phyloP scores from a whole-genome alignment of 768 basidiomycete species.

The Trametes villosa region DNA sequence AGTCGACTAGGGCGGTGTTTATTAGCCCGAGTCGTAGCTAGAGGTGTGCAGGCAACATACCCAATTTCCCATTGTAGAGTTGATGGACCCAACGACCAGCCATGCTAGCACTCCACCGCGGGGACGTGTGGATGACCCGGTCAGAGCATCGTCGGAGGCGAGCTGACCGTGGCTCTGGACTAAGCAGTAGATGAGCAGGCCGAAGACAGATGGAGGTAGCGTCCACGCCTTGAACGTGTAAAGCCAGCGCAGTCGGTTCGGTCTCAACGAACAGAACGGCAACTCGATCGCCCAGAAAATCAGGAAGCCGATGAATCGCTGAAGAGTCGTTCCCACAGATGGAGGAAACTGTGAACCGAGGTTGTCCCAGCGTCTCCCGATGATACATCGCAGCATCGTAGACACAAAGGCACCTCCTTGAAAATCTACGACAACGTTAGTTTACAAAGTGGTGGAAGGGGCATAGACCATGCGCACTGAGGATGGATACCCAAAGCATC shows the following conservation, averaged over 20 bases:
- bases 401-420: constrained; percentile 23
- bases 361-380: constrained; percentile 22
- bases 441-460: not conserved
- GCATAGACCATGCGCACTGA: constrained; percentile 7
- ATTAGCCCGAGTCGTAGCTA: not conserved
- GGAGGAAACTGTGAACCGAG: constrained; percentile 18
- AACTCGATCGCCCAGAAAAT: constrained; percentile 25
- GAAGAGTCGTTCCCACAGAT: constrained; percentile 23
- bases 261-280: constrained; percentile 25
- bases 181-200: constrained; percentile 25
- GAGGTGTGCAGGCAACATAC: not conserved
- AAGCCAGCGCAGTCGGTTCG: constrained; percentile 20
- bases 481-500: constrained; percentile 25
- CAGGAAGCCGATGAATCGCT: constrained; percentile 25
- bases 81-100: constrained; percentile 26
- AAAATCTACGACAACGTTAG: constrained; percentile 10
- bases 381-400: constrained; percentile 25
- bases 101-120: constrained; percentile 18
- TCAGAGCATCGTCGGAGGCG: constrained; percentile 10
- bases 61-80: constrained; percentile 27
- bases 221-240: constrained; percentile 27
- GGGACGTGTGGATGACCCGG: constrained; percentile 7
- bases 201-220: constrained; percentile 23
- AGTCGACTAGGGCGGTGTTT: constrained; percentile 10
- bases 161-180: constrained; percentile 22